Evolutionary conservation across 257 asterid species (phyloP), one percentile per base, ranked within the genome.

Genomic region (Penstemon eatonii): DNA sequence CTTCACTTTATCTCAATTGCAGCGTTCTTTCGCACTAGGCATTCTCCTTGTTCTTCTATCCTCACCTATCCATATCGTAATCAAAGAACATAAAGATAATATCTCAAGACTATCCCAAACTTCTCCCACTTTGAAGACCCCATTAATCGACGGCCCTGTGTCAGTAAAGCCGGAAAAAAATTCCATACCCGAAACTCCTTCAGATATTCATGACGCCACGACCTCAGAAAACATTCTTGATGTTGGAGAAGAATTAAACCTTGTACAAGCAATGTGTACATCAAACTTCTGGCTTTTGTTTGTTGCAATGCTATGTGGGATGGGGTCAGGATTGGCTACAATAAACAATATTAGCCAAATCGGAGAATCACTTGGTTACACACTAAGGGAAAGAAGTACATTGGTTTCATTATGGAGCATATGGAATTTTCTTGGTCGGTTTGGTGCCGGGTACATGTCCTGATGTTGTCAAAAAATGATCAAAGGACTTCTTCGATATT

Each of bases 251-350:
- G 89, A 83, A 51, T 37, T 83, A 55, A 89, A 87, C 65, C 78
- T 87, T 7, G 33, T 80, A 11, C 86, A 93, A 76, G 97, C 99
- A 45, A 68, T 82, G 73, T 19, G 80, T 18, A 85, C 90, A 0
- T 2, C 83, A 40, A 85, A 84, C 76, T 93, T 90, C 82, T 93
- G 99, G 99, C 72, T 93, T 11, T 66, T 93, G 12, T 93, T 87
- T 67, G 33, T 81, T 0, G 95, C 97, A 3, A 93, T 90, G 96
- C 19, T 89, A 7, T 88, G 95, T 60, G 97, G 99, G 2, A 90
- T 93, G 97, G 99, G 99, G 5, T 88, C 99, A 0, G 99, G 99
- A 10, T 74, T 93, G 19, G 96, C 99, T 15, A 85, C 95, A 5
- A 81, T 93, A 54, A 89, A 93, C 83, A 93, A 93, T 75, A 84